Base-by-base conservation (phyloP, 768 basidiomycete species). In the Chalciporus pseudorubinellus region DNA sequence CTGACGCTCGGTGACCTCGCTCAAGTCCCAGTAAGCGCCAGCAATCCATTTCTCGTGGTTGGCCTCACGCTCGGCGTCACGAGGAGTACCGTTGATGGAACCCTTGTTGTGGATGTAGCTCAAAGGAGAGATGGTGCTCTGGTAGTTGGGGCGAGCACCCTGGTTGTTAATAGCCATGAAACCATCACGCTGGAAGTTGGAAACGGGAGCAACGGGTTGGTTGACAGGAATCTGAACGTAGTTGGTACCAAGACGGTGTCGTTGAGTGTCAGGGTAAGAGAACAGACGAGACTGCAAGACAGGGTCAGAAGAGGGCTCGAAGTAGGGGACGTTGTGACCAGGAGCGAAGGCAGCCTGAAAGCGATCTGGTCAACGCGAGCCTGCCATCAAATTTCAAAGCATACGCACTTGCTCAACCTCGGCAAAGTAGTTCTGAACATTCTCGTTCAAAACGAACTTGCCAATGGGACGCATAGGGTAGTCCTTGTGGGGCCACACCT, bases 141-240 rank as follows among this genome's bases (percentile, higher is more conserved):
- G 82, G 77, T 95, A 97, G 77, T 91, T 92, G 55, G 95, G 92
- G 20, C 90, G 80, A 52, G 74, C 67, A 56, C 92, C 94, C 71
- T 95, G 93, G 64, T 84, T 91, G 64, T 84, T 70, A 71, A 83
- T 82, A 1, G 82, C 74, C 70, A 73, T 77, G 8, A 71, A 50
- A 19, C 94, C 95, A 60, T 89, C 93, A 39, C 94, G 88, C 73
- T 95, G 92, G 88, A 95, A 95, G 81, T 95, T 94, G 55, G 82
- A 79, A 48, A 90, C 74, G 5, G 85, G 87, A 46, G 72, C 74
- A 44, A 87, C 65, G 1, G 92, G 87, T 6, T 83, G 77, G 68
- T 98, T 98, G 66, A 94, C 86, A 1, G 94, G 93, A 10, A 98
- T 74, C 63, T 95, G 89, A 62, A 85, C 79, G 73, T 91, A 89